phyloP scores from a whole-genome alignment of 2,329 filamentous ascomycete species.

The Microcyclosporella mali region DNA sequence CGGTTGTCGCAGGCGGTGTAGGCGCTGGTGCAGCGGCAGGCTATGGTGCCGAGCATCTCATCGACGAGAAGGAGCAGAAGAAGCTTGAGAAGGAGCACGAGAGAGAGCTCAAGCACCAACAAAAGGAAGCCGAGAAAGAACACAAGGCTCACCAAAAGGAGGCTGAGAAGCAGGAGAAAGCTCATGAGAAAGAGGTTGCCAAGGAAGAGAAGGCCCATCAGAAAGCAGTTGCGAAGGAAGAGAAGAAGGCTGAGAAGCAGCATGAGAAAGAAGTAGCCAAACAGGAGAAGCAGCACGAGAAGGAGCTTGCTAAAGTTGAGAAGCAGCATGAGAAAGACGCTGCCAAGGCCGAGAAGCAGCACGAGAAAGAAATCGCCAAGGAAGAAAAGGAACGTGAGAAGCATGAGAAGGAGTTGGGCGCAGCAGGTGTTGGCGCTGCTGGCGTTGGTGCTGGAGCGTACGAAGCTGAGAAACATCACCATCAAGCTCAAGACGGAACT shows the following conservation, averaged over 20 bases:
- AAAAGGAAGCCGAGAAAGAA: conserved; percentile 26
- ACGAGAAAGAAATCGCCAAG: conserved; percentile 9
- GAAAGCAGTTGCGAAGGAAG: conserved; percentile 20
- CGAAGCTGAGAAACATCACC: too few species aligned
- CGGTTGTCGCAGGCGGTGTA: conserved; percentile 22
- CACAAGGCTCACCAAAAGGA: conserved; percentile 20
- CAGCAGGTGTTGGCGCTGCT: too few species aligned
- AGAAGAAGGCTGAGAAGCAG: conserved; percentile 24
- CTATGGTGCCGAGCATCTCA: neutral
- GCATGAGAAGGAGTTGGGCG: conserved; percentile 20
- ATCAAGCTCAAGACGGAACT: too few species aligned
- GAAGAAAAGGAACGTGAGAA: conserved; percentile 24
- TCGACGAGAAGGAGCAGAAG: neutral
- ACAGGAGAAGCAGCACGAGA: conserved; percentile 23
- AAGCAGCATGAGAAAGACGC: conserved; percentile 23
- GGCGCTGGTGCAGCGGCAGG: conserved; percentile 1
- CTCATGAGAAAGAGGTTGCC: conserved; percentile 14
- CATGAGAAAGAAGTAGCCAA: conserved; percentile 8
- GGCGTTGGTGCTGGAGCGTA: too few species aligned
- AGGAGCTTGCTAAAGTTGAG: conserved; percentile 19
- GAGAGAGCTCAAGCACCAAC: conserved; percentile 16
- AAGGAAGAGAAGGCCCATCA: neutral
- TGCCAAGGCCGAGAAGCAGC: conserved; percentile 23
- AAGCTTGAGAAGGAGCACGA: conserved; percentile 18
- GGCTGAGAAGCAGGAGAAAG: conserved; percentile 23